Evolutionary conservation across 495 filamentous ascomycete genomes (phyloP).

Genomic region (Lophiotrema nucula): DNA sequence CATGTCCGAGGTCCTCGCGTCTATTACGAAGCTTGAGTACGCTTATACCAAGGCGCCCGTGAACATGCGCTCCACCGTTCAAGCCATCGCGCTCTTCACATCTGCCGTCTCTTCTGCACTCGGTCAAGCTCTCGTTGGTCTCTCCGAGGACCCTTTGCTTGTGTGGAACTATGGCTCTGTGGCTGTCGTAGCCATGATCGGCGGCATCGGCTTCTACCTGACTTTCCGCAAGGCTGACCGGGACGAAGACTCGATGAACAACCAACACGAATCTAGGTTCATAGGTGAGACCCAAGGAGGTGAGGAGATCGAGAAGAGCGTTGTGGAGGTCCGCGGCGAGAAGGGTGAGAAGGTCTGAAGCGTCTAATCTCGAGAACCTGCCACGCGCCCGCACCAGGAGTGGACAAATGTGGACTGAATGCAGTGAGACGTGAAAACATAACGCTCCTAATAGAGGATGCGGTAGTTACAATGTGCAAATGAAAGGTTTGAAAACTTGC

Average conservation of each 20-base stretch:
- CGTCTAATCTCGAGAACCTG: too few species aligned
- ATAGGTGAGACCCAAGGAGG: not conserved
- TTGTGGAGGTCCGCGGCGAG: not conserved
- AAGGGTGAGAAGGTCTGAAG: constrained; percentile 1
- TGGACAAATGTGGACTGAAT: too few species aligned
- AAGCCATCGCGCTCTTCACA: constrained; percentile 11
- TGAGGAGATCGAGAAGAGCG: constrained; percentile 6
- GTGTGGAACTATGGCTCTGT: constrained; percentile 62
- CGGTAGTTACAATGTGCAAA: too few species aligned
- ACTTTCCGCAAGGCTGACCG: constrained; percentile 58
- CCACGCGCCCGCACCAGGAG: too few species aligned
- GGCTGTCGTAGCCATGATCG: constrained; percentile 61
- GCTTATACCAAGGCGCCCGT: constrained; percentile 26
- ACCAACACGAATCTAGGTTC: constrained; percentile 9
- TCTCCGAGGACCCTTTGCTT: constrained; percentile 31
- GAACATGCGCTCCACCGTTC: constrained; percentile 29
- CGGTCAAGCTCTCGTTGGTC: constrained; percentile 15
- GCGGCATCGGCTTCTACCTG: constrained; percentile 60
- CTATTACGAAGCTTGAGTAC: constrained; percentile 27
- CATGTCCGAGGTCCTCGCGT: constrained; percentile 24
- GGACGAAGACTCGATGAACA: constrained; percentile 66
- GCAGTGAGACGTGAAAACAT: too few species aligned
- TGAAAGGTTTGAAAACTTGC: too few species aligned
- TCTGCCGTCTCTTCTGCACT: constrained; percentile 16
- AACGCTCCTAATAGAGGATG: too few species aligned